Evolutionary conservation across 2,329 filamentous ascomycete species (phyloP).

Genomic region (Trichophyton benhamiae): DNA sequence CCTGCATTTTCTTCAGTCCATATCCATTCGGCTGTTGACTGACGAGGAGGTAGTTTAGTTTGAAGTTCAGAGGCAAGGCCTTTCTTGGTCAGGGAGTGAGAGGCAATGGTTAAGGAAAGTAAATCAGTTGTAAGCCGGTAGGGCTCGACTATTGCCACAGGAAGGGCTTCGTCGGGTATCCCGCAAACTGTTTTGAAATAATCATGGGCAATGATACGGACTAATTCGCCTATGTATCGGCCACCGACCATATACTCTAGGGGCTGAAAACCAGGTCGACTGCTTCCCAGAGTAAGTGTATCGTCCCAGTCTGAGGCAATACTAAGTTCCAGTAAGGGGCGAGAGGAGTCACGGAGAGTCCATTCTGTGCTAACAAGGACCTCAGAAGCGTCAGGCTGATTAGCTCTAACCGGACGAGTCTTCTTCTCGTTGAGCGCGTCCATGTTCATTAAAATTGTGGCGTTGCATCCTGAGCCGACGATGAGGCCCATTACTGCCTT

Average conservation of each 20-base stretch:
- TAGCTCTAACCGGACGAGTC: slow-evolving; percentile 34
- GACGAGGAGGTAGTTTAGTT: slow-evolving; percentile 39
- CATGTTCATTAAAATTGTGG: slow-evolving; percentile 56
- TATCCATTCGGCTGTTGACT: slow-evolving; percentile 32
- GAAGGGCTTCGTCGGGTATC: slow-evolving; percentile 36
- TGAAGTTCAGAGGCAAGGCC: slow-evolving; percentile 32
- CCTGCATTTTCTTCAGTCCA: slow-evolving; percentile 53
- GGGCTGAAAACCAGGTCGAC: slow-evolving; percentile 60
- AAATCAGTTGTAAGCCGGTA: slow-evolving; percentile 58
- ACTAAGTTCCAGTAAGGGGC: slow-evolving; percentile 47
- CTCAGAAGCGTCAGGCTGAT: slow-evolving; percentile 39
- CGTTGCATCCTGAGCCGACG: slow-evolving; percentile 64
- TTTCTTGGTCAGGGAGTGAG: slow-evolving; percentile 30
- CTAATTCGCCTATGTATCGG: slow-evolving; percentile 60
- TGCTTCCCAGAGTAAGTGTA: slow-evolving; percentile 49
- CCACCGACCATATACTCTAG: slow-evolving; percentile 70
- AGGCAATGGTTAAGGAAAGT: slow-evolving; percentile 51
- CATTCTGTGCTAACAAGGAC: slow-evolving; percentile 69
- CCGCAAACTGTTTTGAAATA: slow-evolving; percentile 40
- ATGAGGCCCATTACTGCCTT: slow-evolving; percentile 64
- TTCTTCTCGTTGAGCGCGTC: slow-evolving; percentile 50
- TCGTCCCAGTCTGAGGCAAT: slow-evolving; percentile 58
- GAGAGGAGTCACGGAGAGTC: slow-evolving; percentile 59
- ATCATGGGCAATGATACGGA: slow-evolving; percentile 53
- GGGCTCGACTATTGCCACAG: slow-evolving; percentile 38